Evolutionary conservation across 2,329 filamentous ascomycete genomes (phyloP).

Genomic region (Colletotrichum australisinense): DNA sequence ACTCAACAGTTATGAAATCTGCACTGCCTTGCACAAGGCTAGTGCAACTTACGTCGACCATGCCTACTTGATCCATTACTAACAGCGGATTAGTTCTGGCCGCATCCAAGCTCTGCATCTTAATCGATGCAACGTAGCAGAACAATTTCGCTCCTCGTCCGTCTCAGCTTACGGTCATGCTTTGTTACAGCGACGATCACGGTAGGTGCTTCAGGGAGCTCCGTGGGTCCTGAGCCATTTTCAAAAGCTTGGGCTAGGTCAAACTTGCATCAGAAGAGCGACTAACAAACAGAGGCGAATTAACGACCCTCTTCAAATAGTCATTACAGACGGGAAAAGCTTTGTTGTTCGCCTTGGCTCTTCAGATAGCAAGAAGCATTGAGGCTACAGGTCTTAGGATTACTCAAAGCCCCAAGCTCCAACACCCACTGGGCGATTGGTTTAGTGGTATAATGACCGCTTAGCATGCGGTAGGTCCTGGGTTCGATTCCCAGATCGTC

Average conservation of each 20-base stretch:
- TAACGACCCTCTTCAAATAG: neutral
- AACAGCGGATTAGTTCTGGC: neutral
- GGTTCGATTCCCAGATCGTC: constrained; percentile 19
- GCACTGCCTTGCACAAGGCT: neutral
- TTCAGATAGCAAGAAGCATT: too few relatives aligned
- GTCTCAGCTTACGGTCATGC: neutral
- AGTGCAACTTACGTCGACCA: neutral
- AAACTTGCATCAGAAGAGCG: neutral
- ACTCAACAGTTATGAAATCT: neutral
- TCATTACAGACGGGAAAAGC: too few relatives aligned
- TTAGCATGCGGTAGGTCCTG: constrained; percentile 21
- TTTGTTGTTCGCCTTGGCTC: too few relatives aligned
- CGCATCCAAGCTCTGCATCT: neutral
- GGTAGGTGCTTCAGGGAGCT: neutral
- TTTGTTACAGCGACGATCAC: neutral
- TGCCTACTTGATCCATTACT: neutral
- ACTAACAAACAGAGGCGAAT: neutral
- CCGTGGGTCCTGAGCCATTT: neutral
- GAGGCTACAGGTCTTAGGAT: too few relatives aligned
- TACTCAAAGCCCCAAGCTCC: too few relatives aligned
- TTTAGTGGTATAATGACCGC: constrained; percentile 22
- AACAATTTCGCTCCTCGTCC: neutral
- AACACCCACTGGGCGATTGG: neutral
- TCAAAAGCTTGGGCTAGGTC: neutral
- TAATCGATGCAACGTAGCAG: neutral